A percentile compares a stretch with the other conserved stretches of the same genome.
Evolutionary conservation across 768 basidiomycete species (phyloP).

Genomic region (Fomitopsis pulvina): DNA sequence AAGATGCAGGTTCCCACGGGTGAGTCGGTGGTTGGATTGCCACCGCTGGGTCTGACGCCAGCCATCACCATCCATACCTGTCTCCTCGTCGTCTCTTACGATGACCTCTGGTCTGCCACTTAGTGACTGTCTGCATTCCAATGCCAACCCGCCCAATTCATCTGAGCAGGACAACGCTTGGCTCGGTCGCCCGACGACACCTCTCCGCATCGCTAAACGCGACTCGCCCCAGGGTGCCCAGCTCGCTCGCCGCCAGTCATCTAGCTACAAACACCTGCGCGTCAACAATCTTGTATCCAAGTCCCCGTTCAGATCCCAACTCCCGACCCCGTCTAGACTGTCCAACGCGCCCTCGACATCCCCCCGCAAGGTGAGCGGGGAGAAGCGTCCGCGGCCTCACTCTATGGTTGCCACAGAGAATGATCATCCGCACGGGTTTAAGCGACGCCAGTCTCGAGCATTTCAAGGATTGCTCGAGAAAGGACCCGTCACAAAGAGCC

Average conservation of each 20-base stretch:
- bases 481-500: conserved; percentile 79
- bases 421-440: conserved; percentile 62
- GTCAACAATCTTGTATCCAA: conserved; percentile 78
- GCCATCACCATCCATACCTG: conserved; percentile 2
- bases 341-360: conserved; percentile 26
- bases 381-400: conserved; percentile 68
- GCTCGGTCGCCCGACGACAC: conserved; percentile 41
- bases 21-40: not conserved
- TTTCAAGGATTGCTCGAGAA: conserved; percentile 68
- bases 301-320: conserved; percentile 75
- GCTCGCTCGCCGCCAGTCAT: conserved; percentile 67
- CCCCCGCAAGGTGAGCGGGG: conserved; percentile 59
- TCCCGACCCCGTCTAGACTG: conserved; percentile 38
- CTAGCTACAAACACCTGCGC: conserved; percentile 73
- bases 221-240: conserved; percentile 40
- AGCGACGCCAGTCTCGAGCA: conserved; percentile 68
- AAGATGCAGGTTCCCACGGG: conserved; percentile 8
- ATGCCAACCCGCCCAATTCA: conserved; percentile 15
- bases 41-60: conserved; percentile 1
- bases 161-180: not conserved
- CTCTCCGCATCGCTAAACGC: conserved; percentile 71
- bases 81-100: conserved; percentile 1
- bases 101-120: conserved; percentile 15
- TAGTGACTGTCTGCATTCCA: conserved; percentile 14
- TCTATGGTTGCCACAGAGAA: conserved; percentile 71